Percentiles rank a stretch among this genome's conserved stretches.
Evolutionary conservation across 1,284 basidiomycete genomes (phyloP).

Genomic region (Volvariella surrecta): DNA sequence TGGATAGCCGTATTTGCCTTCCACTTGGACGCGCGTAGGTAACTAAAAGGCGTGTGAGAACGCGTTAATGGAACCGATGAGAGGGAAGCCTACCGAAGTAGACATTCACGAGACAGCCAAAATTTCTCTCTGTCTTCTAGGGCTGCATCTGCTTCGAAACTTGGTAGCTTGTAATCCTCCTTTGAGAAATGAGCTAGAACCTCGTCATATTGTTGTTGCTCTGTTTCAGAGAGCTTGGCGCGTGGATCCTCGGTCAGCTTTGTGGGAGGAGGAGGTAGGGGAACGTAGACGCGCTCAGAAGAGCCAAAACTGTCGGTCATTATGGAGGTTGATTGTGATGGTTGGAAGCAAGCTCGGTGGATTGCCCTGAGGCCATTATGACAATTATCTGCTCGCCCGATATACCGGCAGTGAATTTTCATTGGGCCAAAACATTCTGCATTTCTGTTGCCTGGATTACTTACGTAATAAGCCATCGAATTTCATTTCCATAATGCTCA

Average conservation of each 20-base stretch:
- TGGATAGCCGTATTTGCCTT: constrained; percentile 44
- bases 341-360: too few species aligned
- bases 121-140: constrained; percentile 62
- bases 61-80: background rate
- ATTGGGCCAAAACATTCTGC: too few species aligned
- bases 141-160: constrained; percentile 35
- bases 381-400: too few species aligned
- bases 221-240: constrained; percentile 31
- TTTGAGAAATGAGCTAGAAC: constrained; percentile 53
- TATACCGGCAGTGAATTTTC: too few species aligned
- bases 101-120: constrained; percentile 69
- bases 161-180: constrained; percentile 44
- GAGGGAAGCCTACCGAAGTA: constrained; percentile 39
- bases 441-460: too few species aligned
- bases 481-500: too few species aligned
- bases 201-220: constrained; percentile 42
- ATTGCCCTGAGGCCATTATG: too few species aligned
- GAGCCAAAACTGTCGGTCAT: constrained; percentile 20
- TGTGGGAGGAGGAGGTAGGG: constrained; percentile 23
- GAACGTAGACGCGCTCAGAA: constrained; percentile 23
- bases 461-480: too few species aligned
- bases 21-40: constrained; percentile 70
- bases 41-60: constrained; percentile 27
- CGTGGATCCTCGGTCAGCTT: constrained; percentile 23
- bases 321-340: constrained; percentile 1